These are phyloP conservation scores for Pyrenophora tritici-repentis DNA, from an alignment of 2,329 filamentous ascomycete species.

Conservation along the genomic window DNA sequence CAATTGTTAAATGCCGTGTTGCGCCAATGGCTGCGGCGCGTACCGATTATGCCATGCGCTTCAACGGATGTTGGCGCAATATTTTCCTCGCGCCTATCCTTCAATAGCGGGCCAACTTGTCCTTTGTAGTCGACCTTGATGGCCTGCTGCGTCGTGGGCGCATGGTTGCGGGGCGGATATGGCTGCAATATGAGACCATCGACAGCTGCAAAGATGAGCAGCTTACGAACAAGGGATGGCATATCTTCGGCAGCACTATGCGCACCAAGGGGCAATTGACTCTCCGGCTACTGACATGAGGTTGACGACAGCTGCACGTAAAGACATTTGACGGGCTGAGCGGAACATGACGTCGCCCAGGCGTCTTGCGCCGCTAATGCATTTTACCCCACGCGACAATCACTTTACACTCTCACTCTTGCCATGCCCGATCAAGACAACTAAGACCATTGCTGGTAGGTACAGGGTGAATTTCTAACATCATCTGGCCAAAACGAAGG, in stretches of 20 bases:
- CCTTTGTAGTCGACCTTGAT: constrained; percentile 74
- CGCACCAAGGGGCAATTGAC: constrained; percentile 6
- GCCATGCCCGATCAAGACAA: no score
- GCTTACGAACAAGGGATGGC: constrained; percentile 78
- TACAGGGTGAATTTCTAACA: no score
- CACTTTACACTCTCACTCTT: no score
- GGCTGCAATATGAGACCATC: constrained; percentile 85
- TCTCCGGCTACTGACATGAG: constrained; percentile 1
- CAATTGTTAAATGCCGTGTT: neutral
- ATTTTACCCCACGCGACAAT: constrained; percentile 8
- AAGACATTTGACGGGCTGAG: constrained; percentile 1
- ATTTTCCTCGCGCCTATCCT: constrained; percentile 47
- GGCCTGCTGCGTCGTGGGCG: constrained; percentile 58
- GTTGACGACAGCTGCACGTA: neutral
- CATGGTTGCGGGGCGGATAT: constrained; percentile 61
- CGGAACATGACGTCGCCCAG: constrained; percentile 5
- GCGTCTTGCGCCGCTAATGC: neutral
- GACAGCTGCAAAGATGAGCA: constrained; percentile 77
- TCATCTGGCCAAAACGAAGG: no score
- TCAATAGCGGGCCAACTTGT: constrained; percentile 56
- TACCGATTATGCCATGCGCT: constrained; percentile 62
- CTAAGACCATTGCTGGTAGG: no score
- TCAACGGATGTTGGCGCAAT: constrained; percentile 51
- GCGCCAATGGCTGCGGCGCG: neutral
- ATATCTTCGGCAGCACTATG: constrained; percentile 52